phyloP scores from a whole-genome alignment of 2,329 filamentous ascomycete genomes.

The Claviceps maximensis region DNA sequence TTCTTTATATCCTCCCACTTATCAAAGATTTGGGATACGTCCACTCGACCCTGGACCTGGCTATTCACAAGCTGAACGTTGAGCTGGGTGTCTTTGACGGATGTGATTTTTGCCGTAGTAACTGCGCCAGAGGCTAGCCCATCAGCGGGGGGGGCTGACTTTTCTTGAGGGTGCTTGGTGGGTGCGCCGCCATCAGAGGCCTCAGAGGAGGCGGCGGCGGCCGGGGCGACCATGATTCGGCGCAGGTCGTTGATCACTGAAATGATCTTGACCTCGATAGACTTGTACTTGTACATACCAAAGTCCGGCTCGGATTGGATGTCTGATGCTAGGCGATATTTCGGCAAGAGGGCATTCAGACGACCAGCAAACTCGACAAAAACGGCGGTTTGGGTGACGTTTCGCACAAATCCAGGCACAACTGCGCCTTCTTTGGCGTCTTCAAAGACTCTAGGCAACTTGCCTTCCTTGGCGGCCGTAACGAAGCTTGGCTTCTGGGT shows the following conservation, averaged over 20 bases:
- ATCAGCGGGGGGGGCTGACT: conserved; percentile 34
- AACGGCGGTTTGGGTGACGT: conserved; percentile 66
- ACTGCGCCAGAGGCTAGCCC: conserved; percentile 63
- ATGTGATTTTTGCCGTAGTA: conserved; percentile 65
- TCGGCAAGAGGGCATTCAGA: conserved; percentile 67
- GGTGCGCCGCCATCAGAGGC: conserved; percentile 33
- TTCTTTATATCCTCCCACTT: conserved; percentile 76
- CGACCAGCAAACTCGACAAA: conserved; percentile 81
- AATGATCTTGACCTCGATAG: conserved; percentile 57
- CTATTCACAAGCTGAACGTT: conserved; percentile 74
- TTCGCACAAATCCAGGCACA: conserved; percentile 70
- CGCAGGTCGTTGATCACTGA: conserved; percentile 57
- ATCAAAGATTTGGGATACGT: conserved; percentile 83
- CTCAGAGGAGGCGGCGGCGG: conserved; percentile 24
- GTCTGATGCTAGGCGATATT: conserved; percentile 61
- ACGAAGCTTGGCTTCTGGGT: conserved; percentile 76
- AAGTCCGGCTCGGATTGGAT: conserved; percentile 57
- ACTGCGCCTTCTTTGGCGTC: conserved; percentile 56
- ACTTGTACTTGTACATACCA: conserved; percentile 64
- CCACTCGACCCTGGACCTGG: conserved; percentile 72
- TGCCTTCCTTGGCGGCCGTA: conserved; percentile 58
- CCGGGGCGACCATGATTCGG: conserved; percentile 48
- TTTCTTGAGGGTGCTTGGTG: conserved; percentile 23
- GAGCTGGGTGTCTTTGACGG: conserved; percentile 80
- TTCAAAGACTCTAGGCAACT: conserved; percentile 57